Conservation (phyloP, 2,329 filamentous ascomycete species). For the Colletotrichum australisinense region DNA sequence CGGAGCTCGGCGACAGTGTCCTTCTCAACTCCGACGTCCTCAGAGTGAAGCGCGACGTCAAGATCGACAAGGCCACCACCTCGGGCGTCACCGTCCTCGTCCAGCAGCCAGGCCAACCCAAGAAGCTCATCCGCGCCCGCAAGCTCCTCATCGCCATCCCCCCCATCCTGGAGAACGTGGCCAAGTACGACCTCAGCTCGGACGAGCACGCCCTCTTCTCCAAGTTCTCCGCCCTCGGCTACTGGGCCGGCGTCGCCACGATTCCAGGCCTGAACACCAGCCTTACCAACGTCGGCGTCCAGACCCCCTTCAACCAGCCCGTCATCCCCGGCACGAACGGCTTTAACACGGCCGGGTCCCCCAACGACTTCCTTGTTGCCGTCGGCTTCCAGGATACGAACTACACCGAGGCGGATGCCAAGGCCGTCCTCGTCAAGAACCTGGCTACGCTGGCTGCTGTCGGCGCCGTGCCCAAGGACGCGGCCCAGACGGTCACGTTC, state of each 20-base stretch:
- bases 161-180: conserved; percentile 46
- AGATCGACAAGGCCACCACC: conserved; percentile 35
- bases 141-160: conserved; percentile 50
- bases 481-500: conserved; percentile 24
- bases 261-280: conserved; percentile 40
- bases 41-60: conserved; percentile 36
- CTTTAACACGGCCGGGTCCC: conserved; percentile 22
- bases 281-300: conserved; percentile 38
- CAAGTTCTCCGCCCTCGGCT: conserved; percentile 47
- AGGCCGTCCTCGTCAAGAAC: conserved; percentile 31
- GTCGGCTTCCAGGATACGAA: conserved; percentile 20
- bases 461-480: conserved; percentile 21
- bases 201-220: conserved; percentile 46
- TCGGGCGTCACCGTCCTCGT: conserved; percentile 41
- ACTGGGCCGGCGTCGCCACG: conserved; percentile 46
- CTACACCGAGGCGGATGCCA: conserved; percentile 33
- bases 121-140: conserved; percentile 19
- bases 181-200: conserved; percentile 45
- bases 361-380: conserved; percentile 38
- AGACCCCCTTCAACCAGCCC: conserved; percentile 34
- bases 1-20: conserved; percentile 42
- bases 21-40: conserved; percentile 41
- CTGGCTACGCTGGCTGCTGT: conserved; percentile 18
- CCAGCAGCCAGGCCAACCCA: conserved; percentile 7
- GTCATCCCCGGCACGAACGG: conserved; percentile 37